Evolutionary conservation across 2,329 filamentous ascomycete species (phyloP).

Genomic region (Colletotrichum sp.): DNA sequence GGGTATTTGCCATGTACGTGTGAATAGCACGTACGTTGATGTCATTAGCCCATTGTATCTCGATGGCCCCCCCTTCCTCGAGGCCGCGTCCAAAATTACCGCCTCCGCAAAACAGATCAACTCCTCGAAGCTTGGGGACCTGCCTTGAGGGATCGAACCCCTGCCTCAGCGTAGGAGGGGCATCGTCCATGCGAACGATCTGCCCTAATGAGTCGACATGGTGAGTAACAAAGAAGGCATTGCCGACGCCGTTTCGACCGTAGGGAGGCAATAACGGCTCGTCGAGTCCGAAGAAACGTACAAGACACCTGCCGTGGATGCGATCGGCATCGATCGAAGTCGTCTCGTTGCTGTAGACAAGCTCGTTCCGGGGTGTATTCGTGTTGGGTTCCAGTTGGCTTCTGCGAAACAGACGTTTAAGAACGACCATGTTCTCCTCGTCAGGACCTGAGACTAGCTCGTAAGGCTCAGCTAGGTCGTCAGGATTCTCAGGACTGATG

Average conservation of each 20-base stretch:
- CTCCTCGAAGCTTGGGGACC: slow-evolving; percentile 53
- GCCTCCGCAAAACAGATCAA: slow-evolving; percentile 80
- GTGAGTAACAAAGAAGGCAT: slow-evolving; percentile 68
- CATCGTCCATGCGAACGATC: neutral
- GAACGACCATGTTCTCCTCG: slow-evolving; percentile 35
- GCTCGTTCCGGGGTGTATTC: slow-evolving; percentile 56
- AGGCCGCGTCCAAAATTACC: slow-evolving; percentile 80
- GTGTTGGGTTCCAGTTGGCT: slow-evolving; percentile 37
- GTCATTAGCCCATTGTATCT: slow-evolving; percentile 74
- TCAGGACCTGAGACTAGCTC: slow-evolving; percentile 50
- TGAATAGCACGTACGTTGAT: slow-evolving; percentile 68
- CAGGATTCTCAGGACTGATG: slow-evolving; percentile 32
- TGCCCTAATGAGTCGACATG: slow-evolving; percentile 7
- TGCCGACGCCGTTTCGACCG: slow-evolving; percentile 66
- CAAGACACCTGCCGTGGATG: slow-evolving; percentile 62
- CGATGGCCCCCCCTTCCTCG: slow-evolving; percentile 71
- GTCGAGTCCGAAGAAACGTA: slow-evolving; percentile 57
- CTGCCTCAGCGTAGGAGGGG: slow-evolving; percentile 45
- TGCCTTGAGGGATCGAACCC: slow-evolving; percentile 54
- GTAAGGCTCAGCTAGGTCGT: slow-evolving; percentile 60
- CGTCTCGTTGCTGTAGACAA: slow-evolving; percentile 59
- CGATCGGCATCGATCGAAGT: slow-evolving; percentile 37
- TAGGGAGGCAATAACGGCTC: slow-evolving; percentile 67
- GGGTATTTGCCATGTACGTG: slow-evolving; percentile 73
- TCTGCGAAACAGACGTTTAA: slow-evolving; percentile 62